Evolutionary conservation across 345 rosid genomes (phyloP).

Genomic region (Camelina sativa): DNA sequence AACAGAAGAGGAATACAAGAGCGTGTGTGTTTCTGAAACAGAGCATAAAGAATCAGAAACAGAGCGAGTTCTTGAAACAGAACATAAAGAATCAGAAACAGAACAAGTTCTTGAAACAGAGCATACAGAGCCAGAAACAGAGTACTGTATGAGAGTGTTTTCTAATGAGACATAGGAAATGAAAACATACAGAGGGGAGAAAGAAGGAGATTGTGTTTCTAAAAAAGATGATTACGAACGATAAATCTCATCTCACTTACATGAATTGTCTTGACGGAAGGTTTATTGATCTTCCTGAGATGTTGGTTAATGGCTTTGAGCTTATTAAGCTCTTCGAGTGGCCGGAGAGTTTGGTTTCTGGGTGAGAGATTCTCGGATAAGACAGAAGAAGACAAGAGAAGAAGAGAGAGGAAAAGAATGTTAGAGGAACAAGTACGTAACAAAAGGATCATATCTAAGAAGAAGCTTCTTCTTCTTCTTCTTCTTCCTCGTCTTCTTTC

Average conservation of each 20-base stretch:
- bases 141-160: not conserved
- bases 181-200: not conserved
- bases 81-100: not conserved
- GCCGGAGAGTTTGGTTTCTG: conserved; percentile 68
- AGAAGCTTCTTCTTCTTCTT: conserved; percentile 48
- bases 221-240: not conserved
- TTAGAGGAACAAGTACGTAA: conserved; percentile 55
- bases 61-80: not conserved
- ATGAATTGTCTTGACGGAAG: conserved; percentile 80
- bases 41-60: too few species aligned
- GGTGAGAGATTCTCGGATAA: conserved; percentile 42
- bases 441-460: conserved; percentile 46
- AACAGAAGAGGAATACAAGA: too few species aligned
- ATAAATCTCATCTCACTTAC: conserved; percentile 43
- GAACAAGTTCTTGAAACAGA: conserved; percentile 15
- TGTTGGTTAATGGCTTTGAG: conserved; percentile 58
- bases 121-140: not conserved
- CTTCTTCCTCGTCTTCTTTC: conserved; percentile 46
- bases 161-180: not conserved
- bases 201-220: not conserved
- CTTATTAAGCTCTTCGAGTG: conserved; percentile 64
- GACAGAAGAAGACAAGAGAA: conserved; percentile 51
- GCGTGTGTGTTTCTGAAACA: too few species aligned
- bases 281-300: conserved; percentile 88
- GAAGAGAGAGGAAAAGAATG: conserved; percentile 37